Evolutionary conservation across 2,329 filamentous ascomycete genomes (phyloP).

Genomic region (Orbilia ellipsospora): DNA sequence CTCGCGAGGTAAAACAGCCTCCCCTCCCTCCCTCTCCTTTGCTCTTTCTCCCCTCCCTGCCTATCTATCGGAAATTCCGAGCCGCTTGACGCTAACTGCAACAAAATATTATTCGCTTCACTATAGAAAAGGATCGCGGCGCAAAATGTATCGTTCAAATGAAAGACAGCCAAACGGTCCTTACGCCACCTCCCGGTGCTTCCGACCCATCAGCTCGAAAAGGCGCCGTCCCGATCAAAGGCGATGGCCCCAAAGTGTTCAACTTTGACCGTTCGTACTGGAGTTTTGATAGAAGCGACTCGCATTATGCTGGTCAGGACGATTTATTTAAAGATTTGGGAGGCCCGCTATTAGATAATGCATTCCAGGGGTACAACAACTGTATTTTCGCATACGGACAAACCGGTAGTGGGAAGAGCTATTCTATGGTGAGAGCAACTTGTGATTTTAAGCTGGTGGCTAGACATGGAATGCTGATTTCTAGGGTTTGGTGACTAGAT

Average conservation of each 20-base stretch:
- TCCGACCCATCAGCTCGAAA: conserved; percentile 62
- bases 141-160: conserved; percentile 98
- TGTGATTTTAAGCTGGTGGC: not conserved
- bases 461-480: conserved; percentile 25
- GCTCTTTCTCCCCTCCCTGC: too few relatives aligned
- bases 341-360: conserved; percentile 92
- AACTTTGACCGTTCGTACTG: conserved; percentile 98
- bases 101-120: not conserved
- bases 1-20: conserved; percentile 75
- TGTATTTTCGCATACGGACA: conserved; percentile 99
- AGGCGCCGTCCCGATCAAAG: conserved; percentile 70
- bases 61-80: too few relatives aligned
- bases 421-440: conserved; percentile 74
- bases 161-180: conserved; percentile 89
- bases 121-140: conserved; percentile 83
- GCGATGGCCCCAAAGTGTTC: conserved; percentile 81
- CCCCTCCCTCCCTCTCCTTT: conserved; percentile 15
- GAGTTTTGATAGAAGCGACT: conserved; percentile 87
- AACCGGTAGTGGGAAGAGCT: conserved; percentile 97
- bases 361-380: conserved; percentile 98
- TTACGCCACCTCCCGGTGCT: conserved; percentile 75
- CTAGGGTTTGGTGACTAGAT: conserved; percentile 68
- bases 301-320: conserved; percentile 85
- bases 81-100: too few relatives aligned
- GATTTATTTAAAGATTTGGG: conserved; percentile 89